Conservation (phyloP, 2,329 filamentous ascomycete genomes). For the Colletotrichum sp. region DNA sequence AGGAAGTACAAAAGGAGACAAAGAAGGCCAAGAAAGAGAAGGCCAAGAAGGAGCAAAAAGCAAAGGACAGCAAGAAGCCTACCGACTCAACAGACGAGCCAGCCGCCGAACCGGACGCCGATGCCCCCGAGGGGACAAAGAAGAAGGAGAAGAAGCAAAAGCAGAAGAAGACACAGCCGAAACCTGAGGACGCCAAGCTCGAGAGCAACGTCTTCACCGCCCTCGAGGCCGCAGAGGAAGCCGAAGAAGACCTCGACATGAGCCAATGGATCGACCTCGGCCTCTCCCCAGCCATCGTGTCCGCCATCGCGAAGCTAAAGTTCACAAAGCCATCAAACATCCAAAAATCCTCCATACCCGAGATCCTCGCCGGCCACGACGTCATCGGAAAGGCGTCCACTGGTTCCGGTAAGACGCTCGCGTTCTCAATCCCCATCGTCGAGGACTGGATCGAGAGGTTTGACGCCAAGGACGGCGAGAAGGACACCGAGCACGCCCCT, state of each 20-base stretch:
- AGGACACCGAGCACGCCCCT: constrained; percentile 50
- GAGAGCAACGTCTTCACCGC: constrained; percentile 59
- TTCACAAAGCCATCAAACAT: constrained; percentile 85
- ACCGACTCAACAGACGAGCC: not conserved
- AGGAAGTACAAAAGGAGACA: constrained; percentile 30
- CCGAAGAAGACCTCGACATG: constrained; percentile 69
- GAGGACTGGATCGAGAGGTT: constrained; percentile 73
- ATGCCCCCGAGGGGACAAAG: constrained; percentile 27
- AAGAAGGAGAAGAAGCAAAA: constrained; percentile 34
- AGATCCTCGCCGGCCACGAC: constrained; percentile 83
- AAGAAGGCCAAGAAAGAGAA: constrained; percentile 33
- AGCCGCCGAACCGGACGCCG: not conserved
- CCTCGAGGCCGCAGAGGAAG: constrained; percentile 58
- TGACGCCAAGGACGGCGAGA: constrained; percentile 27
- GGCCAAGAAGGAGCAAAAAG: constrained; percentile 32
- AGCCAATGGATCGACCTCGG: constrained; percentile 80
- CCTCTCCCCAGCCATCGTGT: constrained; percentile 74
- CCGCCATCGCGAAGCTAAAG: constrained; percentile 77
- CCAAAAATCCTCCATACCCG: constrained; percentile 79
- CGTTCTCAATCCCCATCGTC: constrained; percentile 92
- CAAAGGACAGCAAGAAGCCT: constrained; percentile 25
- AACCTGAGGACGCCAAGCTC: constrained; percentile 44
- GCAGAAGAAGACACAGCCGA: constrained; percentile 27
- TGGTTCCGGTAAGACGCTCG: constrained; percentile 94
- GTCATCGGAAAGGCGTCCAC: constrained; percentile 96